Percentiles rank a stretch among this genome's conserved stretches.
These are phyloP conservation scores for Wickerhamiella pararugosa DNA, from an alignment of 1,139 yeast species.

Conservation along the genomic window DNA sequence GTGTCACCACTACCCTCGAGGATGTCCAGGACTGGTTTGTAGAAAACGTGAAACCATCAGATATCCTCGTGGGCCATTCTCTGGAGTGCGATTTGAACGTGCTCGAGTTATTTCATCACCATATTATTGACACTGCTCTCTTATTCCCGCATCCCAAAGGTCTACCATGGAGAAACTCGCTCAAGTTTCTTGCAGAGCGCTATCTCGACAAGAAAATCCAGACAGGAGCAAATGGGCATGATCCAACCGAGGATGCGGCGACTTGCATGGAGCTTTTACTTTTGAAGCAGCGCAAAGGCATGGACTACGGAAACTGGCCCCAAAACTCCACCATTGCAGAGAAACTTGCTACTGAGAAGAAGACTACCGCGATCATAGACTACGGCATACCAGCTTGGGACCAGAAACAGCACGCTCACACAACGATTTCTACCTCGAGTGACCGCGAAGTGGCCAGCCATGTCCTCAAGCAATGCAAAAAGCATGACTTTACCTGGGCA, in stretches of 20 bases:
- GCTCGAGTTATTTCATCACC: conserved; percentile 58
- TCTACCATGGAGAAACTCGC: conserved; percentile 62
- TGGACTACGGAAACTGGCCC: conserved; percentile 39
- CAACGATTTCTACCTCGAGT: conserved; percentile 32
- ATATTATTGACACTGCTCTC: conserved; percentile 73
- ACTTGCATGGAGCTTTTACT: conserved; percentile 70
- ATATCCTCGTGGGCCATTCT: conserved; percentile 77
- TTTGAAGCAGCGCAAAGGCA: conserved; percentile 52
- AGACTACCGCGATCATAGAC: conserved; percentile 24
- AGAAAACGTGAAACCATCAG: conserved; percentile 44
- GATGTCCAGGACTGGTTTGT: conserved; percentile 53
- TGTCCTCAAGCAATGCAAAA: conserved; percentile 21
- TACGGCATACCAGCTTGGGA: conserved; percentile 25
- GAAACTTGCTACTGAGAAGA: conserved; percentile 4
- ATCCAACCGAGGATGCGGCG: conserved; percentile 70
- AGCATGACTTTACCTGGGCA: conserved; percentile 36
- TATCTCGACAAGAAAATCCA: conserved; percentile 50
- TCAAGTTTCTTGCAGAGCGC: conserved; percentile 48
- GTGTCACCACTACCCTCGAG: conserved; percentile 46
- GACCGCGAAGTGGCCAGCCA: conserved; percentile 44
- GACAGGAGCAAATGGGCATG: conserved; percentile 42
- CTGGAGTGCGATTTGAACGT: conserved; percentile 78
- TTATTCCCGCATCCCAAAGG: conserved; percentile 69
- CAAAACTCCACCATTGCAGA: conserved; percentile 7
- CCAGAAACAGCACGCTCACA: conserved; percentile 17